Base-by-base conservation (phyloP, 2,329 filamentous ascomycete species). In the Alternaria panax region DNA sequence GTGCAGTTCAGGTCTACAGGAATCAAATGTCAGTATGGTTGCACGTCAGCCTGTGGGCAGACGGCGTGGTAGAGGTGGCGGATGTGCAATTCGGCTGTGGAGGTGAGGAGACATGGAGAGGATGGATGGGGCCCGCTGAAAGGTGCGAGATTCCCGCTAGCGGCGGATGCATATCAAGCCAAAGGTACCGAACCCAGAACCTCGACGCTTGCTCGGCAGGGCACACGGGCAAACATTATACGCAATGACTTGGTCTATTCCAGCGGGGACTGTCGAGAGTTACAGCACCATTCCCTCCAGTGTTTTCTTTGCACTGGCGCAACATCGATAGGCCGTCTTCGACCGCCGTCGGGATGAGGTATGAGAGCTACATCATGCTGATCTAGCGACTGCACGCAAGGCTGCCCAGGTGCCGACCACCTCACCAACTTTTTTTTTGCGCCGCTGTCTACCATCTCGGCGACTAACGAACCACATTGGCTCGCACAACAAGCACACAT, bases 91-190 rank as follows among this genome's bases (percentile, higher is more conserved):
- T 41, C 36, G 50, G 59, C 51, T n/a, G 48, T 50, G 42, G 45
- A 40, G 28, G 54, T 40, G 52, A 50, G 51, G 66, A 60, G 62
- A 64, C 59, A 52, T 67, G 57, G 61, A 59, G 64, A 64, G 58
- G 47, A 52, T 51, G 51, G 62, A 57, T 58, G 63, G 61, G 20
- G 54, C 45, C 58, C 54, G 60, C 56, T 54, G 50, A 51, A 60
- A 52, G 59, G 56, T 60, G 58, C 58, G 56, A 62, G 56, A 52
- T 59, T 60, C 59, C 48, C 51, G 59, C 59, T 66, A 62, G 58
- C 59, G 56, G 54, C 51, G 56, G 54, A 59, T 30, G 53, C 42
- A 43, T 52, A 63, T 62, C 59, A 51, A 50, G 57, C 59, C 56
- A 56, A 54, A 55, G 46, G 56, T 51, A 62, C 55, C 59, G 62